Conservation (phyloP, 148 eudicot genomes). For the Polygonum maritimum region DNA sequence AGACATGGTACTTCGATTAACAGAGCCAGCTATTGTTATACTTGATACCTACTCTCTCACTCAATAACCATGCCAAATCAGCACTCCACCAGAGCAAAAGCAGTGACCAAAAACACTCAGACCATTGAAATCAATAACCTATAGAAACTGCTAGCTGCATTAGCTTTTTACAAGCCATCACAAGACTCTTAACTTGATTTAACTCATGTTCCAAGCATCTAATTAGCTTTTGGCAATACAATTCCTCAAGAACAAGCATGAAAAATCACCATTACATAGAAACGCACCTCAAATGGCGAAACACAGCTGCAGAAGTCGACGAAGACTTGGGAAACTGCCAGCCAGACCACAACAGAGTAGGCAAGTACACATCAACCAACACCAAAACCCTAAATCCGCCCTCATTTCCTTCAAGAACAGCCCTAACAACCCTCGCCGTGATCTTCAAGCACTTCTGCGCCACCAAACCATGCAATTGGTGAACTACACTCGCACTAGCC, state of each 20-base stretch:
- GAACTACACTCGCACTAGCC: conserved; percentile 51
- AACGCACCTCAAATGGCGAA: conserved; percentile 69
- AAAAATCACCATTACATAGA: neutral
- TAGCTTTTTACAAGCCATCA: neutral
- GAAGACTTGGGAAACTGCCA: conserved; percentile 77
- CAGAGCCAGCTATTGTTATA: neutral
- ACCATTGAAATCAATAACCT: neutral
- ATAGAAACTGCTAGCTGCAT: neutral
- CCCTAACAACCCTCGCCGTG: conserved; percentile 25
- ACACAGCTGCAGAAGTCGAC: conserved; percentile 52
- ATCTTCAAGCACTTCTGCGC: conserved; percentile 41
- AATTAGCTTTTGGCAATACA: neutral
- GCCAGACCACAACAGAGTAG: conserved; percentile 48
- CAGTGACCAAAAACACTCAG: neutral
- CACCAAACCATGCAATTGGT: conserved; percentile 45
- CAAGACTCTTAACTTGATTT: neutral
- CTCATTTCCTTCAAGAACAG: conserved; percentile 10
- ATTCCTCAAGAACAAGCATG: neutral
- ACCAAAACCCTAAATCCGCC: conserved; percentile 43
- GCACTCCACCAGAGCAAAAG: neutral
- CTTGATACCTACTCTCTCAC: neutral
- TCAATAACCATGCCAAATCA: neutral
- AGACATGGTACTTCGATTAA: neutral
- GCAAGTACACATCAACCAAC: conserved; percentile 72
- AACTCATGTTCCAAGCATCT: neutral